These are phyloP conservation scores for Mycosphaerella sp. DNA, from an alignment of 2,329 filamentous ascomycete species.

Conservation along the genomic window DNA sequence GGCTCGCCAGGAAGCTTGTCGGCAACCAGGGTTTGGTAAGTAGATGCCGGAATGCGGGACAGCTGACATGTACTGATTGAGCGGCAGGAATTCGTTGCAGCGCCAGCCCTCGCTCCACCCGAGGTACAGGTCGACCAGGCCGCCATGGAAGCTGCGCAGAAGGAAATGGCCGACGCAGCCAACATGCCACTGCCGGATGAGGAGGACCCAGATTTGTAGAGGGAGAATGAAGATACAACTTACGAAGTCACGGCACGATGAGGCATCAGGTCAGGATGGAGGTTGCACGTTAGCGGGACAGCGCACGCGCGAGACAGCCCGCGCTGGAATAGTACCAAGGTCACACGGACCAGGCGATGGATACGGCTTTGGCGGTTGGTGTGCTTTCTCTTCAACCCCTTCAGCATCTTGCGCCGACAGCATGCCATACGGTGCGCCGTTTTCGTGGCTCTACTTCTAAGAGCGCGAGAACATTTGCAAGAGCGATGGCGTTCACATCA, in stretches of 20 bases:
- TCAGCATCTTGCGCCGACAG: conserved; percentile 19
- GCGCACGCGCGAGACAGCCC: conserved; percentile 13
- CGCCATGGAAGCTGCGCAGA: conserved; percentile 72
- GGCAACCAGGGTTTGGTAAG: conserved; percentile 81
- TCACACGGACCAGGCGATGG: conserved; percentile 25
- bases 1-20: conserved; percentile 96
- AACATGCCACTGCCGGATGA: conserved; percentile 86
- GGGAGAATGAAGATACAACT: conserved; percentile 11
- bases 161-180: conserved; percentile 81
- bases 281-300: conserved; percentile 17
- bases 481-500: conserved; percentile 25
- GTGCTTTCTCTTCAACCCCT: conserved; percentile 22
- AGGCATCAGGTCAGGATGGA: conserved; percentile 13
- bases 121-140: conserved; percentile 82
- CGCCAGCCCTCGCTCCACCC: conserved; percentile 86
- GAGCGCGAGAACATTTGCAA: conserved; percentile 17
- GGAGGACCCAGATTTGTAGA: conserved; percentile 65
- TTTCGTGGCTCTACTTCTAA: conserved; percentile 12
- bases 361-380: conserved; percentile 24
- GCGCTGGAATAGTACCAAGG: conserved; percentile 17
- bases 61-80: conserved; percentile 24
- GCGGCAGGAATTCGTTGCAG: conserved; percentile 85
- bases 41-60: conserved; percentile 17
- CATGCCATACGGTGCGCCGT: conserved; percentile 14
- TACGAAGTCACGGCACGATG: conserved; percentile 21